Evolutionary conservation across 805 yeast genomes (phyloP), one percentile per base, ranked within the genome.

Genomic region (Candida morakotiae): DNA sequence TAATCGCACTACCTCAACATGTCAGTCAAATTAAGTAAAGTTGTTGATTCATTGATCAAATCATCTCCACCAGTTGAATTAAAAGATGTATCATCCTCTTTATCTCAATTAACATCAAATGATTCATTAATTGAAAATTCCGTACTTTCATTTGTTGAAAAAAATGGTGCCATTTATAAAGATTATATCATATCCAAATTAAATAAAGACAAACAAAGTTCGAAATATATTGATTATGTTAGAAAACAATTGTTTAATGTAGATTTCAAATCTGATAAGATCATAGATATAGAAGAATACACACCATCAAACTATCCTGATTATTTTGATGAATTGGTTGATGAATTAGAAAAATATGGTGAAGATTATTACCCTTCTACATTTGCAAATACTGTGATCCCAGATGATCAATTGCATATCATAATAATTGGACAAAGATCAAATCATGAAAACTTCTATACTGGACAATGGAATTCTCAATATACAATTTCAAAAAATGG

Each of bases 391-490:
- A 53, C 70, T 8, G 62, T 74, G 3, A 56, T 73, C 25, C 76
- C 76, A 1, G 20, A 31, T 19, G 59, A 45, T 4, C 54, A 43
- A 3, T 67, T 79, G 19, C 46, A 67, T 5, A 49, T 88, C 5
- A 68, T 84, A 5, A 69, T 88, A 18, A 71, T 83, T 32, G 94
- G 91, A 37, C 81, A 79, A 47, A 80, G 78, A 58, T 67, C 78
- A 47, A 87, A 82, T 56, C 78, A 84, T 31, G 70, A 73, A 27
- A 91, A 91, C 64, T 88, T 70, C 64, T 86, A 89, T 76, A 87
- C 87, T 50, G 98, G 98, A 6, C 76, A 79, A 55, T 88, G 97
- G 96, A 75, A 68, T 37, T 81, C 95, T 1, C 63, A 67, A 42
- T 88, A 87, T 60, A 53, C 62, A 5, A 17, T 38, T 40, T 9